Evolutionary conservation across 805 yeast genomes (phyloP), one percentile per base, ranked within the genome.

Genomic region (Babjeviella inositovora): DNA sequence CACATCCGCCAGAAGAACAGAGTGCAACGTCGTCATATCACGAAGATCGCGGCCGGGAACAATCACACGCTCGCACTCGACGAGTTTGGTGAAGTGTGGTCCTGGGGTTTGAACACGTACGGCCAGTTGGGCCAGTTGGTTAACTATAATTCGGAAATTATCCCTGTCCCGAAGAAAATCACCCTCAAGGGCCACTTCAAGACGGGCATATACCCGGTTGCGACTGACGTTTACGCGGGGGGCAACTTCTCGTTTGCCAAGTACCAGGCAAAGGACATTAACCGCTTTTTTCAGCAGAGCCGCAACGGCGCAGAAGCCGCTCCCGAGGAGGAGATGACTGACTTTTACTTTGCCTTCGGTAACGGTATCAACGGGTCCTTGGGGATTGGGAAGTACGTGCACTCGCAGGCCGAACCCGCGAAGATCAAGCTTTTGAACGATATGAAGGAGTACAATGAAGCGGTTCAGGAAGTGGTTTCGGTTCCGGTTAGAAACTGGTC

Each of bases 51-150:
- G 1, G 54, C 79, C 28, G 96, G 97, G 7, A 56, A 59, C 23
- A 57, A 55, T 41, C 93, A 82, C 46, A 66, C 84, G 4, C 42
- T 84, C 16, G 87, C 71, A 5, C 42, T 64, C n/a, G 87, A 80
- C 34, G 35, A 53, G 2, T 38, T 53, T n/a, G 90, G 87, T 6
- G 55, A 57, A 24, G 50, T 82, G n/a, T 77, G 75, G 67, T 63
- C 82, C 2, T 85, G 90, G 67, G 98, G 98, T 13, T 65, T 66
- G 28, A 87, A 87, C 43, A 56, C 66, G 4, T 68, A 51, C 43
- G 97, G 97, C n/a, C 87, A 90, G 38, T 55, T 87, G 26, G 94
- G 87, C 7, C 56, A 67, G 22, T 69, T 70, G 6, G 71, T 76
- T 22, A 54, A 63, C 12, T 69, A 69, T 39, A 68, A 67, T 28